phyloP scores from a whole-genome alignment of 306 rosid genomes.

The Cucurbita argyrosperma region DNA sequence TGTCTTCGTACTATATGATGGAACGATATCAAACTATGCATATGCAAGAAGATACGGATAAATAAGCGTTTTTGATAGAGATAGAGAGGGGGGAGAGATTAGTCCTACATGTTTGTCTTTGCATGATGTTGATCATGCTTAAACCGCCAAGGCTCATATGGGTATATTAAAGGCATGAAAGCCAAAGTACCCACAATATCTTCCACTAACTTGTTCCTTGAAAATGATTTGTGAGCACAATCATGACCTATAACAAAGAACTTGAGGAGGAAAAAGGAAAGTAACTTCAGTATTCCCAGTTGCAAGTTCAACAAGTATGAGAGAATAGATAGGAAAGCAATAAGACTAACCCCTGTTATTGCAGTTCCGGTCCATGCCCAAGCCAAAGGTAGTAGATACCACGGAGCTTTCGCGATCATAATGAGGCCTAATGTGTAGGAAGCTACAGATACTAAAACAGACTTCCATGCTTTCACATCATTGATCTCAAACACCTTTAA shows the following conservation, averaged over 20 bases:
- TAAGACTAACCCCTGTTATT: slow-evolving; percentile 74
- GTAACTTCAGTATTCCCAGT: slow-evolving; percentile 12
- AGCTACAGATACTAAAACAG: slow-evolving; percentile 68
- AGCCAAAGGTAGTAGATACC: slow-evolving; percentile 96
- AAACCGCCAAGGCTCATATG: slow-evolving; percentile 96
- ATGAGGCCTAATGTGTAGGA: slow-evolving; percentile 72
- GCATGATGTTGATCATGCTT: slow-evolving; percentile 97
- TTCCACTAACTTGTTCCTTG: slow-evolving; percentile 84
- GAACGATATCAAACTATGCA: neutral
- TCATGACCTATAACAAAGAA: slow-evolving; percentile 97
- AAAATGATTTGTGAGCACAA: slow-evolving; percentile 93
- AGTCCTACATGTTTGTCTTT: slow-evolving; percentile 73
- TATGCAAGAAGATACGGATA: neutral
- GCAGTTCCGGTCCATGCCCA: slow-evolving; percentile 99
- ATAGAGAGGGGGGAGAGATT: neutral
- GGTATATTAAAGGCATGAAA: slow-evolving; percentile 83
- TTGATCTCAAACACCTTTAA: slow-evolving; percentile 78
- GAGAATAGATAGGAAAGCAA: neutral
- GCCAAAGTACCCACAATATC: slow-evolving; percentile 93
- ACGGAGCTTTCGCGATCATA: slow-evolving; percentile 81
- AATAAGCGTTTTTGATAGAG: neutral
- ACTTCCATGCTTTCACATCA: slow-evolving; percentile 64
- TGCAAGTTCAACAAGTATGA: neutral
- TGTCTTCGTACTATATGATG: neutral
- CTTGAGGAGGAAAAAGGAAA: slow-evolving; percentile 21